Base-by-base conservation (phyloP, 176 grass and related monocot species). In the Juncus inflexus region DNA sequence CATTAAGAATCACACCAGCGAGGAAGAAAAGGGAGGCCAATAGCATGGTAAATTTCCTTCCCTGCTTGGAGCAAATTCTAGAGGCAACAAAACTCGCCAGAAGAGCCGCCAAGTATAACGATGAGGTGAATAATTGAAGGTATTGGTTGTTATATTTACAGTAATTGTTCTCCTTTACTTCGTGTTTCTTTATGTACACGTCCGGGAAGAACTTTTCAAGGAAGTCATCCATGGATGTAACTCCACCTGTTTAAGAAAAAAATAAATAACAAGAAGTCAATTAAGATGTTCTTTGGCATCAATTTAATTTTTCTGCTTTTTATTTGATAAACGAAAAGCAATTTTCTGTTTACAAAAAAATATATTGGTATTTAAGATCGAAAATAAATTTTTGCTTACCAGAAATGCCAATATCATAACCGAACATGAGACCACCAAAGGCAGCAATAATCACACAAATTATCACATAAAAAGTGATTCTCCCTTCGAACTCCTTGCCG, bases 351-450 rank as follows among this genome's bases (percentile, higher is more conserved):
- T 28, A 13, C 9, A 12, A 60, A 16, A 12, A 9, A 8, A 9
- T 49, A 50, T 16, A 28, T 28, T 28, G 19, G 19, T 28, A 28
- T 28, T 28, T 28, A 67, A 37, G 54, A 12, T 52, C 9, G 9
- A 15, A 55, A 52, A 67, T 65, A 3, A 12, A 38, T 54, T 13
- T 7, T 11, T 55, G 56, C 65, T 50, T 66, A 89, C 81, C 82
- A 7, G 87, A 91, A n/a, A 91, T 84, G 62, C 83, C 83, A 49
- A 91, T 72, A 59, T 91, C 83, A 50, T 91, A 91, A 50, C 87
- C 87, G 76, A 91, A 91, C 80, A 91, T 87, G 63, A 91, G 58
- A 0, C 87, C 87, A 10, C 87, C 75, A 7, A 80, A 81, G 60
- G 87, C 88, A 0, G 83, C 83, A 60, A 91, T 39, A 55, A 84